Evolutionary conservation across 2,329 filamentous ascomycete genomes (phyloP).

Genomic region (Colletotrichum echinochloae): DNA sequence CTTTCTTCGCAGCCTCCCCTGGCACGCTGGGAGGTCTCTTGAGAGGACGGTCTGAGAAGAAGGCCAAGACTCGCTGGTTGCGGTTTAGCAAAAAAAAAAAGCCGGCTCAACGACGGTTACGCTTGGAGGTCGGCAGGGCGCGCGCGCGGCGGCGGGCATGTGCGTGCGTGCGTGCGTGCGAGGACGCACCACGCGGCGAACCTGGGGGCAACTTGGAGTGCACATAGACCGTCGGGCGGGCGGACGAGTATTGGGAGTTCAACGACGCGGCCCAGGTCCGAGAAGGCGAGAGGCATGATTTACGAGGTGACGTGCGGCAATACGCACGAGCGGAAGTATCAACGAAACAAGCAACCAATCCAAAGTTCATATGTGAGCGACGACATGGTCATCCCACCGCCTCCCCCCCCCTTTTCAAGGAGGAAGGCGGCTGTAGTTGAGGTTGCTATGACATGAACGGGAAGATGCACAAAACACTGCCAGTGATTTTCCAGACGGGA

Average conservation of each 20-base stretch:
- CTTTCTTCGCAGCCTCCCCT: neutral
- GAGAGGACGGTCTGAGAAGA: neutral
- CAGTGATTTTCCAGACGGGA: neutral
- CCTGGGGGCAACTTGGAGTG: neutral
- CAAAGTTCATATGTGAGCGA: constrained; percentile 3
- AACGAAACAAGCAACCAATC: neutral
- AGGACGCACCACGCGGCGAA: constrained; percentile 14
- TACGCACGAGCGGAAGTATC: neutral
- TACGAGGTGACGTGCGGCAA: neutral
- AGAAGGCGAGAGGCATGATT: neutral
- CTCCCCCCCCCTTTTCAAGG: no score
- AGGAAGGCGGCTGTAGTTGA: neutral
- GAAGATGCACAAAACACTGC: neutral
- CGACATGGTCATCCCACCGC: neutral
- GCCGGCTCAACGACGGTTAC: constrained; percentile 18
- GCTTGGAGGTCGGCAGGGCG: neutral
- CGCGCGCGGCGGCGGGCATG: constrained; percentile 21
- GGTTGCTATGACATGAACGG: constrained; percentile 1
- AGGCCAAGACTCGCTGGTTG: neutral
- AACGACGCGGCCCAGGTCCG: neutral
- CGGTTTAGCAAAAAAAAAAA: no score
- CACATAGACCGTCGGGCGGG: constrained; percentile 20
- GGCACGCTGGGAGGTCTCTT: neutral
- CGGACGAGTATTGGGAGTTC: neutral
- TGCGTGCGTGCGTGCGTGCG: constrained; percentile 5